These are phyloP conservation scores for Bromus sterilis DNA, from an alignment of 176 grass and related monocot genomes.

Conservation along the genomic window DNA sequence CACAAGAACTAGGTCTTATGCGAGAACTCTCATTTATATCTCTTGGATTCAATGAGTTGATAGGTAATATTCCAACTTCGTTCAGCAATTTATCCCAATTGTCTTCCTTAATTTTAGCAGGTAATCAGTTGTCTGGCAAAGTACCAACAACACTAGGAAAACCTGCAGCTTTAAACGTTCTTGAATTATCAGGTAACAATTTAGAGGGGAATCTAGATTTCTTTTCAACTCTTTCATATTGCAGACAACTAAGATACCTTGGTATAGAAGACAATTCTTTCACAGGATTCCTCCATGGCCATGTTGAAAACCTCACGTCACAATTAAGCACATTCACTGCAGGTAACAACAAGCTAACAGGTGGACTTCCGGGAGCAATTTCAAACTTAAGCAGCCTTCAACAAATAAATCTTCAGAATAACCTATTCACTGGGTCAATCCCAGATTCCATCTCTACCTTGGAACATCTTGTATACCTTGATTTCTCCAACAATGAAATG, in stretches of 20 bases:
- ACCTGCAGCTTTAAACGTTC: background rate
- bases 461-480: background rate
- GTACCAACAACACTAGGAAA: background rate
- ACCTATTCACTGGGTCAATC: background rate
- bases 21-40: background rate
- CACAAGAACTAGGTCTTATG: background rate
- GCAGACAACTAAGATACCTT: background rate
- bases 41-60: background rate
- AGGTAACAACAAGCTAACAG: background rate
- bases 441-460: background rate
- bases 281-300: background rate
- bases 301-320: background rate
- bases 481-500: background rate
- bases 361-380: background rate
- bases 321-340: fast-evolving
- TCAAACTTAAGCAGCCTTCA: background rate
- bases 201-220: background rate
- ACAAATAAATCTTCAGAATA: fast-evolving
- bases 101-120: background rate
- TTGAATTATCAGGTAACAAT: background rate
- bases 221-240: background rate
- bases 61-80: background rate
- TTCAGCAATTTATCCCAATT: background rate
- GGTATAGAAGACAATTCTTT: background rate
- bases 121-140: background rate